phyloP scores from a whole-genome alignment of 2,329 filamentous ascomycete genomes.

The Kalmusia sp. region DNA sequence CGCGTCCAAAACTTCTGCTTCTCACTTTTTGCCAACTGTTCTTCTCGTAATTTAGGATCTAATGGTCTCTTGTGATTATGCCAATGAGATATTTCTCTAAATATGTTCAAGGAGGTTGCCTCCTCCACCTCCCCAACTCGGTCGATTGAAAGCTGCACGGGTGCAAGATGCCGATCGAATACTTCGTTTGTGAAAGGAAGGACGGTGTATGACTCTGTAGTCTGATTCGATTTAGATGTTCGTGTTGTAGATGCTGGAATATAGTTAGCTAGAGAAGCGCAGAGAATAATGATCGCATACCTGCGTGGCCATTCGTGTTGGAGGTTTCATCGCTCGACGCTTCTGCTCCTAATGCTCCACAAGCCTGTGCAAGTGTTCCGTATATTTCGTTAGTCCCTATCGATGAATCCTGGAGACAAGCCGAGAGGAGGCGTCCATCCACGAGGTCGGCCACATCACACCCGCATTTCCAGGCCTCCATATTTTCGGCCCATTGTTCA shows the following conservation, averaged over 20 bases:
- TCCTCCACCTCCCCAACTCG: conserved; percentile 38
- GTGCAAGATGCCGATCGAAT: conserved; percentile 56
- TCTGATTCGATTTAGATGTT: not conserved
- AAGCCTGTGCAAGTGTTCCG: conserved; percentile 24
- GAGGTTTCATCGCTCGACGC: conserved; percentile 11
- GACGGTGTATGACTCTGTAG: conserved; percentile 37
- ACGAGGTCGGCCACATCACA: conserved; percentile 63
- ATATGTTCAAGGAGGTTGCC: conserved; percentile 50
- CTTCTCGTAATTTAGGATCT: conserved; percentile 47
- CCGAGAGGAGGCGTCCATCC: conserved; percentile 58
- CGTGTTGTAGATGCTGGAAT: not conserved
- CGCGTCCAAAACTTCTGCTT: conserved; percentile 47
- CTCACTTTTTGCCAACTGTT: conserved; percentile 39
- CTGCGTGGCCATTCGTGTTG: conserved; percentile 1
- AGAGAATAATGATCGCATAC: not conserved
- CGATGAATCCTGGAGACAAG: conserved; percentile 27
- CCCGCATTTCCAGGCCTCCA: conserved; percentile 21
- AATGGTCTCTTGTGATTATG: conserved; percentile 65
- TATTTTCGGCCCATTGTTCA: conserved; percentile 42
- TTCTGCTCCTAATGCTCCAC: conserved; percentile 24
- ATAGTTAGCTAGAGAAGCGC: not conserved
- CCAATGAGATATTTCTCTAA: conserved; percentile 64
- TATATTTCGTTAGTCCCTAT: conserved; percentile 27
- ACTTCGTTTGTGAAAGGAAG: conserved; percentile 57
- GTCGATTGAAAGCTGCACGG: conserved; percentile 50